Evolutionary conservation across 2,329 filamentous ascomycete genomes (phyloP), one percentile per base, ranked within the genome.

Genomic region (Septoria linicola): DNA sequence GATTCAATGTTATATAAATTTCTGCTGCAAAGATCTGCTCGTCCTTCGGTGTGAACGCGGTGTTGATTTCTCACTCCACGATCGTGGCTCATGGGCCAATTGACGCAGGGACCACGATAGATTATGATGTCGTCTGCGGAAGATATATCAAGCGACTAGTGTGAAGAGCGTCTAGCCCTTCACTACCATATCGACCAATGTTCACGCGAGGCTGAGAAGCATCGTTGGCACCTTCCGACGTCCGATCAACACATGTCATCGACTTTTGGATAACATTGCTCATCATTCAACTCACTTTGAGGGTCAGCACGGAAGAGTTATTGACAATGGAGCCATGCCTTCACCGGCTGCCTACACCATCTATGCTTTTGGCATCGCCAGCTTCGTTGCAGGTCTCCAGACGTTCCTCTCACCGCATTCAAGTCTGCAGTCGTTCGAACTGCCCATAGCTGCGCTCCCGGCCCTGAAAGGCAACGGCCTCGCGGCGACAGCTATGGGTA

Each of bases 291-390:
- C 5, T 27, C 13, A n/a, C 5, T 13, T 34, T 34, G 31, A 34
- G n/a, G 14, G n/a, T n/a, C n/a, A n/a, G n/a, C n/a, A n/a, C n/a
- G 5, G 31, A 34, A 34, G 6, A 42, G 23, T 27, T 27, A 10
- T 5, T 10, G 10, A 10, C 23, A 27, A 27, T 10, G 23, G 5
- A 10, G 23, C 7, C 19, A 42, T 42, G 40, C 40, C 40, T n/a
- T 42, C 40, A 10, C 21, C 14, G 3, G 10, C 40, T 11, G 40
- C 40, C 10, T 42, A 42, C 40, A 42, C 40, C 8, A 42, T 42
- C 10, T 23, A 10, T 20, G 21, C 17, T 20, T 42, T 42, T 27
- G 40, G 40, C 5, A 8, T 25, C 8, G 27, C 21, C 17, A 10
- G 19, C 40, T 8, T 42, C 40, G 7, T 42, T 10, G 40, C n/a